phyloP scores from a whole-genome alignment of 108 stramenopile species.

The Skeletonema tropicum region DNA sequence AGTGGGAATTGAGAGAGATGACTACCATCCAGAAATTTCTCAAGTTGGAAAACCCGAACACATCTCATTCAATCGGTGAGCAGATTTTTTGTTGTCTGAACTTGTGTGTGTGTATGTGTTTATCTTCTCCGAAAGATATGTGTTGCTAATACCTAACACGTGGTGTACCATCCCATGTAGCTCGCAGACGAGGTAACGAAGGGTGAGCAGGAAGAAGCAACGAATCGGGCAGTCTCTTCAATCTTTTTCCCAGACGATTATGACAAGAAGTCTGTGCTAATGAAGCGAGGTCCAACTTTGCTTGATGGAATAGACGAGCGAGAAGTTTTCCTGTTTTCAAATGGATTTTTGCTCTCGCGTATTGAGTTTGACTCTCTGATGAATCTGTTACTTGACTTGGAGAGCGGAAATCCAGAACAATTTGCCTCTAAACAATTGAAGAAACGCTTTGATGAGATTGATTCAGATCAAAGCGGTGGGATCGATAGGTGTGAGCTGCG shows the following conservation, averaged over 20 bases:
- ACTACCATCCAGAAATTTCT: slow-evolving; percentile 24
- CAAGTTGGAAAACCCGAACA: slow-evolving; percentile 12
- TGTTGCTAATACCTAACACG: not conserved
- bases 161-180: not conserved
- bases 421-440: slow-evolving; percentile 22
- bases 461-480: slow-evolving; percentile 55
- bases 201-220: slow-evolving; percentile 2
- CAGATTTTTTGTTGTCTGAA: not conserved
- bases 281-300: slow-evolving; percentile 44
- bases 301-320: slow-evolving; percentile 32
- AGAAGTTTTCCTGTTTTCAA: slow-evolving; percentile 40
- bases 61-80: not conserved
- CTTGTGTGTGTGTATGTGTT: not conserved
- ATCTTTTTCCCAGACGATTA: slow-evolving; percentile 34
- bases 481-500: slow-evolving; percentile 41
- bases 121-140: not conserved
- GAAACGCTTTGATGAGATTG: slow-evolving; percentile 64
- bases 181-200: not conserved
- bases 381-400: slow-evolving; percentile 18
- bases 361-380: slow-evolving; percentile 33
- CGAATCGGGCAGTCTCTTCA: slow-evolving; percentile 7
- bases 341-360: slow-evolving; percentile 27
- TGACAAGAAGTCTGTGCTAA: slow-evolving; percentile 42
- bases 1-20: slow-evolving; percentile 42
- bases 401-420: slow-evolving; percentile 22